Percentiles rank a stretch among this genome's conserved stretches.
Conservation (phyloP, 2,329 filamentous ascomycete species). For the Microdochium trichocladiopsis region DNA sequence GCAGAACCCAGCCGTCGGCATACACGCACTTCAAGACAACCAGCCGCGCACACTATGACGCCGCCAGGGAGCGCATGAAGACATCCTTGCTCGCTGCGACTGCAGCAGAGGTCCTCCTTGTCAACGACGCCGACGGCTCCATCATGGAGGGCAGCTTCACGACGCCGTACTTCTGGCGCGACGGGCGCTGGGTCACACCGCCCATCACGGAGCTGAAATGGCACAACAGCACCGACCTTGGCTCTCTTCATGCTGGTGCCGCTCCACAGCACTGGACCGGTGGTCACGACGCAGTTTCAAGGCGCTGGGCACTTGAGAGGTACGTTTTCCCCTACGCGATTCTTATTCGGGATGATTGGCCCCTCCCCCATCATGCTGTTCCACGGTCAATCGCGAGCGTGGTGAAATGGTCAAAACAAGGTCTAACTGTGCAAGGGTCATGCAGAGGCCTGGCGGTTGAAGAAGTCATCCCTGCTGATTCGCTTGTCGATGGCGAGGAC, state of each 20-base stretch:
- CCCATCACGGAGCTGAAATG: no score
- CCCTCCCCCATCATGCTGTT: no score
- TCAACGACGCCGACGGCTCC: conserved; percentile 50
- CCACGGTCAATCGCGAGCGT: no score
- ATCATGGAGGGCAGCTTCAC: conserved; percentile 84
- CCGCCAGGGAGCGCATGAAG: conserved; percentile 52
- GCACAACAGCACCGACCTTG: background rate
- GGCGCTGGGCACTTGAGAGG: conserved; percentile 74
- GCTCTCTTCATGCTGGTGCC: background rate
- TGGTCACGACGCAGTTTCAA: conserved; percentile 75
- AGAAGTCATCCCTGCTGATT: conserved; percentile 48
- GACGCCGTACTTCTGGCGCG: conserved; percentile 73
- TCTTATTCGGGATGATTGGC: no score
- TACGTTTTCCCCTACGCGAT: conserved; percentile 23
- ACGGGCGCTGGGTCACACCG: conserved; percentile 74
- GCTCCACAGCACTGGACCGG: conserved; percentile 46
- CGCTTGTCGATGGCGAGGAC: conserved; percentile 64
- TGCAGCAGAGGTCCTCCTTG: conserved; percentile 66
- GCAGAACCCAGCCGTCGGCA: conserved; percentile 21
- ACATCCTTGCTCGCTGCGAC: conserved; percentile 21
- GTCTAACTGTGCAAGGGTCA: background rate
- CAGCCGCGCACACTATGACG: conserved; percentile 62
- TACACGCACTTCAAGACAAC: conserved; percentile 87
- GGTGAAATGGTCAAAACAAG: no score
- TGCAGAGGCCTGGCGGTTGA: conserved; percentile 56